Percentiles rank a stretch among this genome's conserved stretches.
Conservation (phyloP, 768 basidiomycete species). For the Leccinum ochraceum region DNA sequence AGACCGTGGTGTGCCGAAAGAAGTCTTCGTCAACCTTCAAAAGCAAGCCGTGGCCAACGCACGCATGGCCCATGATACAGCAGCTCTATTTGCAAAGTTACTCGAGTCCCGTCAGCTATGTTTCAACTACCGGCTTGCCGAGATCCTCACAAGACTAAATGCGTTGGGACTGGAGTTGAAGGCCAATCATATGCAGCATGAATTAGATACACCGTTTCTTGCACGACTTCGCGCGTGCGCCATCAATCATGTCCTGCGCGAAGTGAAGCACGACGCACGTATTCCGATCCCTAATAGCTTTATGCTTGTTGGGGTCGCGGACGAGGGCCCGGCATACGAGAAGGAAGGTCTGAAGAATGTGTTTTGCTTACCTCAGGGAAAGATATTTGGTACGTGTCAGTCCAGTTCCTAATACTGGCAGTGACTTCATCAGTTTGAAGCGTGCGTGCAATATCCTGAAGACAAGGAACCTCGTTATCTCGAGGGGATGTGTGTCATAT, state of each 20-base stretch:
- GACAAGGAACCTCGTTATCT: conserved; percentile 55
- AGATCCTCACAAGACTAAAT: conserved; percentile 51
- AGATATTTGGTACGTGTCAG: conserved; percentile 62
- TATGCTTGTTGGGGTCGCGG: conserved; percentile 77
- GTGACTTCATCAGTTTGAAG: conserved; percentile 34
- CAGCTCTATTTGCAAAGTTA: conserved; percentile 47
- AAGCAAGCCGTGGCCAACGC: conserved; percentile 54
- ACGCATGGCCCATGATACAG: conserved; percentile 59
- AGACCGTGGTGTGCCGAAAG: conserved; percentile 61
- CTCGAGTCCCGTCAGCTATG: conserved; percentile 52
- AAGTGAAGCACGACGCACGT: conserved; percentile 74
- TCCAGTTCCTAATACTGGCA: not conserved
- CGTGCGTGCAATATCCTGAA: conserved; percentile 55
- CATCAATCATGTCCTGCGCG: conserved; percentile 64
- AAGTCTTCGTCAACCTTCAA: conserved; percentile 65
- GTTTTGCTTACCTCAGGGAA: conserved; percentile 50
- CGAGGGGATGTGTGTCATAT: conserved; percentile 61
- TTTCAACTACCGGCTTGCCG: conserved; percentile 47
- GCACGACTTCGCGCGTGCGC: conserved; percentile 57
- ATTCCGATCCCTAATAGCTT: conserved; percentile 70
- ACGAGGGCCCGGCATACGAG: conserved; percentile 72
- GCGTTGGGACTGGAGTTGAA: conserved; percentile 50
- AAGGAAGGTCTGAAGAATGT: conserved; percentile 52
- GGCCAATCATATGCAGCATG: conserved; percentile 31
- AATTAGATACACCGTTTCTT: conserved; percentile 59